phyloP scores from a whole-genome alignment of 2,329 filamentous ascomycete species.

The Podosphaera leucotricha region DNA sequence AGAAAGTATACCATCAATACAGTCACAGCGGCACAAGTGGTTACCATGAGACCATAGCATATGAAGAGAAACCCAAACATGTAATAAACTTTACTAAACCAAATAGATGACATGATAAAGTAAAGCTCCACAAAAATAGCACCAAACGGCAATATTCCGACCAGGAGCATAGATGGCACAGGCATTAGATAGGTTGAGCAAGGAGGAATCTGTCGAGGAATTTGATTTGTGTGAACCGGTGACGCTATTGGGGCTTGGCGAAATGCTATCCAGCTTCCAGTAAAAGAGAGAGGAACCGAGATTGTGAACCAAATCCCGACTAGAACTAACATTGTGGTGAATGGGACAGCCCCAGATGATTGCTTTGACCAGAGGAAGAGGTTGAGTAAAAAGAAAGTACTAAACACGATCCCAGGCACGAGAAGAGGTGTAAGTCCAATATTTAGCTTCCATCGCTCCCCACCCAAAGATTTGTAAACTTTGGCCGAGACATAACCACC shows the following conservation, averaged over 20 bases:
- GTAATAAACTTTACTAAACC: constrained; percentile 98
- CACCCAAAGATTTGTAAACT: constrained; percentile 83
- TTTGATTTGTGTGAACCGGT: constrained; percentile 89
- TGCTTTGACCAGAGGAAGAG: constrained; percentile 88
- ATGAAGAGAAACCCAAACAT: constrained; percentile 99
- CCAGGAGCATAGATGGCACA: constrained; percentile 73
- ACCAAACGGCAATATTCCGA: constrained; percentile 79
- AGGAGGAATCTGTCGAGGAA: constrained; percentile 84
- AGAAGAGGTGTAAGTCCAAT: constrained; percentile 71
- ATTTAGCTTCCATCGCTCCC: constrained; percentile 85
- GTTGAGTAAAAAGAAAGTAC: constrained; percentile 77
- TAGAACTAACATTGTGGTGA: constrained; percentile 89
- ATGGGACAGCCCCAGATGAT: constrained; percentile 82
- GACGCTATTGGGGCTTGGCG: constrained; percentile 45
- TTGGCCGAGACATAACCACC: constrained; percentile 77
- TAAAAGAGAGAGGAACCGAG: constrained; percentile 72
- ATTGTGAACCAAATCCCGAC: constrained; percentile 93
- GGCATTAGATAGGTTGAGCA: constrained; percentile 62
- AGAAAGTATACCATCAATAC: constrained; percentile 91
- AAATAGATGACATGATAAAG: constrained; percentile 98
- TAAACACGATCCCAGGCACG: constrained; percentile 69
- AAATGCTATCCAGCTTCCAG: constrained; percentile 86
- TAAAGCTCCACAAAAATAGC: constrained; percentile 97
- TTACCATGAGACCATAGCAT: constrained; percentile 91
- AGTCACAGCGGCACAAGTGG: constrained; percentile 79